Conservation (phyloP, 345 rosid genomes). For the Aquilaria yunnanensis region DNA sequence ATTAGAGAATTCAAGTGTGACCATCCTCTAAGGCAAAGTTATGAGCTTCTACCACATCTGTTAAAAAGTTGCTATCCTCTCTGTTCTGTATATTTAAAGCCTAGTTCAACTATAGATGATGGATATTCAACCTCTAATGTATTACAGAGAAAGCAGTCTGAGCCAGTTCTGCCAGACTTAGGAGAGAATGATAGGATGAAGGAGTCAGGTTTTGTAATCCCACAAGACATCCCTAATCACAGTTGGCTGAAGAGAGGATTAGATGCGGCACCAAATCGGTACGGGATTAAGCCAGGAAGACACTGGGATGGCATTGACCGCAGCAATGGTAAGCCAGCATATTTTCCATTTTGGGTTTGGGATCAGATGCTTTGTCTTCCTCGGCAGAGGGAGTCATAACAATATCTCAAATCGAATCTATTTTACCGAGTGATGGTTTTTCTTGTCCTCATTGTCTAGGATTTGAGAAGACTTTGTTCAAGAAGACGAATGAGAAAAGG, state of each 20-base stretch:
- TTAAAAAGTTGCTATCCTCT: no score
- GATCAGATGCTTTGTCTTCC: not conserved
- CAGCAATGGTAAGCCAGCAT: constrained; percentile 56
- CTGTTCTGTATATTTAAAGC: no score
- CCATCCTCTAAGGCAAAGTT: no score
- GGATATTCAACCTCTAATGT: constrained; percentile 8
- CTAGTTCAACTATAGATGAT: constrained; percentile 2
- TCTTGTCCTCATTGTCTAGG: constrained; percentile 32
- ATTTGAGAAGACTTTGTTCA: constrained; percentile 63
- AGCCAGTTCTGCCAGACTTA: constrained; percentile 47
- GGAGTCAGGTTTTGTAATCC: constrained; percentile 83
- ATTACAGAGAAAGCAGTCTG: constrained; percentile 54
- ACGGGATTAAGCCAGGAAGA: constrained; percentile 89
- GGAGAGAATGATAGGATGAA: constrained; percentile 86
- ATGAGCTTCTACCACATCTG: no score
- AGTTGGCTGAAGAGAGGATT: constrained; percentile 83
- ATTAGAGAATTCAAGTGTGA: no score
- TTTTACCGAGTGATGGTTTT: no score
- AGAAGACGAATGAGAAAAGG: constrained; percentile 55
- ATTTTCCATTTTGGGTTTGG: not conserved
- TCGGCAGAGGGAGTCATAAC: no score
- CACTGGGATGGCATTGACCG: constrained; percentile 99
- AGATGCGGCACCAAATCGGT: constrained; percentile 77
- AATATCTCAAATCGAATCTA: no score
- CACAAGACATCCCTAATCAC: constrained; percentile 73